Base-by-base conservation (phyloP, 2,329 filamentous ascomycete genomes). In the Clarireedia homoeocarpa region DNA sequence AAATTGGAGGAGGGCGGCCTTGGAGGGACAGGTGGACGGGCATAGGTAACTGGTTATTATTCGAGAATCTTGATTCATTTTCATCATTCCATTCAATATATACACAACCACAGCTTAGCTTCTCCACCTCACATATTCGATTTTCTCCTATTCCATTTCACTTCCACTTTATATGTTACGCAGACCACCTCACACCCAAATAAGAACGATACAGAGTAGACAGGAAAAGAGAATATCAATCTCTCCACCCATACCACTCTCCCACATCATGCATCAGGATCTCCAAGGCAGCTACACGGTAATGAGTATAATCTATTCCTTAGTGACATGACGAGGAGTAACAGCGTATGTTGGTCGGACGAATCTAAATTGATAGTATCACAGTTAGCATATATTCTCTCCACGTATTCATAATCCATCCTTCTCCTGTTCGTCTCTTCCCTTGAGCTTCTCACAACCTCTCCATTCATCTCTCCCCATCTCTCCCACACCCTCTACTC, bases 261-360 rank as follows among this genome's bases (percentile, higher is more conserved):
- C 26, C 26, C 26, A 10, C 6, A 30, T 7, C 27, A 30, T 7
- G 10, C 27, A 30, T 10, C 27, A 7, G 10, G 27, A 9, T 30
- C 27, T 10, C 9, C 27, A 30, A 30, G 27, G 7, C 27, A 9
- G 7, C 10, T 10, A 30, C 6, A 10, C 27, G 10, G 2, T 30
- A 30, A 30, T 30, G 27, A 30, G 10, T 30, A 10, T 38, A 27
- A 39, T 58, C 48, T 65, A 67, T 15, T 55, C 53, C 48, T 63
- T 64, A 44, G 63, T 58, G 24, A 55, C 56, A 39, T 57, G 23
- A 38, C 24, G 71, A n/a, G 90, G 90, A 51, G 85, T 84, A 59
- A 86, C 80, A 48, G 85, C 84, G 72, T 84, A 91, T 23, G 88
- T 92, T 62, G 90, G 89, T 70, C 88, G 82, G 67, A 95, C 84